Base-by-base conservation (phyloP, 2,329 filamentous ascomycete genomes). In the Cladosporium sp. region DNA sequence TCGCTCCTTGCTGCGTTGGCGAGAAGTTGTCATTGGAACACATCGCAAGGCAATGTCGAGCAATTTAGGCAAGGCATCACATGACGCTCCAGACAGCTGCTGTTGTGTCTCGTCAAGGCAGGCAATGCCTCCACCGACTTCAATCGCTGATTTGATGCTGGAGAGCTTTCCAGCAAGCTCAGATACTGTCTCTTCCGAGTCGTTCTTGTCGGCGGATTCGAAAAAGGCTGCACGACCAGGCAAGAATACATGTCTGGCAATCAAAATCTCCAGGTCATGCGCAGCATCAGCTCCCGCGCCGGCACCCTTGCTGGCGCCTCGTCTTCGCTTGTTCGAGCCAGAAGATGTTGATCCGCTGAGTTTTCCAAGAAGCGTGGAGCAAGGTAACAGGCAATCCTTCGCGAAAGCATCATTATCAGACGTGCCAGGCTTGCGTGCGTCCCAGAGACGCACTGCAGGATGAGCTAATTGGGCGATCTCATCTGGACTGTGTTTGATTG, bases 221-320 rank as follows among this genome's bases (percentile, higher is more conserved):
- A 74, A 72, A 65, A 77, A 78, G 4, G 70, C 66, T 20, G 67
- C 61, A 60, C 75, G 68, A 34, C 73, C 69, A 14, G 76, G 76
- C 5, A 73, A 51, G 43, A 80, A 72, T 8, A 78, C 43, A 58
- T 80, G 77, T 60, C 70, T 75, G 5, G 73, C 74, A 25, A 80
- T 50, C 4, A 76, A 61, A 55, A 64, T 69, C 49, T 77, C 74
- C 17, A 78, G 58, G 15, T 56, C 54, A 19, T 56, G 42, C 11
- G 34, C 30, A 39, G 39, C 28, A 14, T 56, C 42, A 8, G 42
- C 30, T 5, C 25, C n/a, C 11, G 11, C 15, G 14, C n/a, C 7
- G 9, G 19, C 28, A 8, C 28, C 25, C 15, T 25, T 43, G 17
- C 28, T 39, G 12, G 34, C n/a, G 22, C 42, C 54, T 39, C 54